Conservation (phyloP, 139 green algal species). For the Tetradesmus lagerheimii region DNA sequence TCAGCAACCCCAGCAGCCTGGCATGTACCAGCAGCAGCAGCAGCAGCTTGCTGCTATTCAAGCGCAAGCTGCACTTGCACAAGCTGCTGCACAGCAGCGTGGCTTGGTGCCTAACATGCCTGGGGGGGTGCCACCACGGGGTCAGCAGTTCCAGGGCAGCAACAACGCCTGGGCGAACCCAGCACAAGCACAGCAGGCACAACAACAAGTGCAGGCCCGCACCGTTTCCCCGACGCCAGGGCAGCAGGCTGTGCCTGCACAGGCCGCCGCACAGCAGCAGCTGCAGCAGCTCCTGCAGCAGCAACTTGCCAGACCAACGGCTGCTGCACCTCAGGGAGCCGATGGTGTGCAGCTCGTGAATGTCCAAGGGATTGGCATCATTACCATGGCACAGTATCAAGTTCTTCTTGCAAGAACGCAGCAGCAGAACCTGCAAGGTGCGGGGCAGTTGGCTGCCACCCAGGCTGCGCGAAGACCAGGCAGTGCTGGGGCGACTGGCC, state of each 20-base stretch:
- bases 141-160: slow-evolving; percentile 20
- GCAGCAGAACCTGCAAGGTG: neutral
- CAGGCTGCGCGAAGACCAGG: neutral
- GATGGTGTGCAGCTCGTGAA: neutral
- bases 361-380: no score
- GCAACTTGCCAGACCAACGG: neutral
- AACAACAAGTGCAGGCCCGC: neutral
- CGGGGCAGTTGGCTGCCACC: neutral
- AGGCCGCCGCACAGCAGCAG: no score
- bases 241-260: neutral
- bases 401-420: no score
- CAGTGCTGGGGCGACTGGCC: neutral
- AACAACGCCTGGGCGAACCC: neutral
- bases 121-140: neutral
- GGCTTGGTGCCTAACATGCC: neutral
- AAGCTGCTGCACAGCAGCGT: slow-evolving; percentile 38
- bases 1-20: neutral
- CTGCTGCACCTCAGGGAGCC: no score
- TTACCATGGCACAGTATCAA: no score
- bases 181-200: neutral
- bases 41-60: neutral
- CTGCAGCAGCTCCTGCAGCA: slow-evolving; percentile 9
- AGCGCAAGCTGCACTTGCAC: neutral
- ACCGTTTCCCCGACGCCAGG: neutral
- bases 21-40: neutral